A percentile compares a stretch with the other conserved stretches of the same genome.
Evolutionary conservation across 1,139 yeast species (phyloP).

Genomic region (Petasospora fabianii): DNA sequence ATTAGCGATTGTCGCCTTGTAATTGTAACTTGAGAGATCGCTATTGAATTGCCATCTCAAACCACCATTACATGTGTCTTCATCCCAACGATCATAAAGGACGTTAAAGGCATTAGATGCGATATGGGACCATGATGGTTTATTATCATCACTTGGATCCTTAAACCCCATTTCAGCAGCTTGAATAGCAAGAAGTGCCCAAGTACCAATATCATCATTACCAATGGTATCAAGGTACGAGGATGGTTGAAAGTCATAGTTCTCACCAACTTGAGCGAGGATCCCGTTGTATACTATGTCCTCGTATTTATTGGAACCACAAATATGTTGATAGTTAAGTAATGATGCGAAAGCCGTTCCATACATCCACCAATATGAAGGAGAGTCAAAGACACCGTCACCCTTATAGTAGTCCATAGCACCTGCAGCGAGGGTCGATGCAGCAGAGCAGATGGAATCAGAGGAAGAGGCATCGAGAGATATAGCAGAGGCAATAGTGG

Average conservation of each 20-base stretch:
- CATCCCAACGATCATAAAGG: constrained; percentile 76
- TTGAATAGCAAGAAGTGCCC: constrained; percentile 82
- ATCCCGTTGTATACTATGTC: constrained; percentile 54
- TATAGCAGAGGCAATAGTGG: too few relatives aligned
- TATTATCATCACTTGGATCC: constrained; percentile 23
- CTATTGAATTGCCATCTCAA: constrained; percentile 83
- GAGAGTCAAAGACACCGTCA: constrained; percentile 64
- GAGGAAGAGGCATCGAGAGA: constrained; percentile 10
- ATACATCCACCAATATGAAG: constrained; percentile 94
- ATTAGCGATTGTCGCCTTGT: constrained; percentile 76
- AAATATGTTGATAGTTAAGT: constrained; percentile 62
- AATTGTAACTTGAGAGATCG: constrained; percentile 72
- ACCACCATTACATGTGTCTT: constrained; percentile 64
- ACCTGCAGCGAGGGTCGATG: constrained; percentile 57
- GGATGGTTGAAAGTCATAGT: constrained; percentile 67
- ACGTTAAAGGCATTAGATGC: constrained; percentile 76
- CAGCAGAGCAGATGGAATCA: constrained; percentile 42
- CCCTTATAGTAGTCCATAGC: constrained; percentile 73
- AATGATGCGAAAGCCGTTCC: constrained; percentile 85
- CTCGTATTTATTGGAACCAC: constrained; percentile 59
- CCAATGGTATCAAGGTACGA: constrained; percentile 80
- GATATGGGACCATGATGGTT: constrained; percentile 62
- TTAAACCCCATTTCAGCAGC: constrained; percentile 59
- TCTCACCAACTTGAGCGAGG: constrained; percentile 61
- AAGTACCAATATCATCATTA: constrained; percentile 89